Base-by-base conservation (phyloP, 805 yeast species). In the Ogataea nakhonphanomensis region DNA sequence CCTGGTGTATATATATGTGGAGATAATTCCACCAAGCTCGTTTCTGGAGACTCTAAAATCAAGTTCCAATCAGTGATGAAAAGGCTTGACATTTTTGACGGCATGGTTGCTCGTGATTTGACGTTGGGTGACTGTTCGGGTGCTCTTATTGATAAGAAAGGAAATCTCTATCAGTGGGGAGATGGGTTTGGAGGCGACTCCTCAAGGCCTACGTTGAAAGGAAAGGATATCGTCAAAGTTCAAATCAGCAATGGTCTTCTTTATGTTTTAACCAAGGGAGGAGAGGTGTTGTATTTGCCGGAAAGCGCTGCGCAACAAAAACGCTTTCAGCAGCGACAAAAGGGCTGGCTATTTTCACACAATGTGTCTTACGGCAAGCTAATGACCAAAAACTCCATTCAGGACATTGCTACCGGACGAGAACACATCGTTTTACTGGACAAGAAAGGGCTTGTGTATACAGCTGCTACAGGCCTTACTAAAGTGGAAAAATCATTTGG, bases 161-260 rank as follows among this genome's bases (percentile, higher is more conserved):
- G 97, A 13, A 75, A 83, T 53, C 69, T 88, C 24, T 79, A 78
- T 40, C 84, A 83, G 55, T 87, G 90, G 85, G 78, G 79, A n/a
- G 53, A 59, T 22, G 74, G 71, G 0, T 61, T 57, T 27, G 44
- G 41, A 17, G 61, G 57, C 4, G 55, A 56, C 32, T 46, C 54
- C 0, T 30, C 44, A 3, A 53, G 46, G 25, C 55, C 62, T 14
- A 62, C 78, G 2, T 45, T 82, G 12, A 66, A 63, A 33, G 79
- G 79, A 7, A 68, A 76, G 48, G 58, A 71, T 7, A 54, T 83
- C 22, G 46, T 40, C 1, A 56, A 65, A 17, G 74, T 71, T 2
- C 65, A 69, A 34, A 59, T 77, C 29, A 78, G 90, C 9, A 76
- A 74, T 41, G 76, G 76, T n/a, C 59, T 59, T 7, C 60, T 77